Evolutionary conservation across 2,329 filamentous ascomycete genomes (phyloP).

Genomic region (Chaetomiaceae sp.): DNA sequence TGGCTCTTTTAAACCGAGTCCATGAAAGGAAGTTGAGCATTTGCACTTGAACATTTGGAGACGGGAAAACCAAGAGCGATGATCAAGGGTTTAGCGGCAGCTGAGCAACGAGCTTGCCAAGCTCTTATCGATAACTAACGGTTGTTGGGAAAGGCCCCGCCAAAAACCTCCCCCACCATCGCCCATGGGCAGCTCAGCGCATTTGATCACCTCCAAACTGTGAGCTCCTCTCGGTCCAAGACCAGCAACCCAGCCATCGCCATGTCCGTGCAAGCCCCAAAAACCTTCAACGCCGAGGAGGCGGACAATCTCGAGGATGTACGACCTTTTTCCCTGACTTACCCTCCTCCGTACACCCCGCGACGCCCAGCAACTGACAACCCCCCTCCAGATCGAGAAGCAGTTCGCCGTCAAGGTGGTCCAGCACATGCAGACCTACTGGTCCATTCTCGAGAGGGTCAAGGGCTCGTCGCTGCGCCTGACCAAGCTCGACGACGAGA

Average conservation of each 20-base stretch:
- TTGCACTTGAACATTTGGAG: no score
- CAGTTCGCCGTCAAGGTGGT: constrained; percentile 98
- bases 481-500: constrained; percentile 93
- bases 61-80: no score
- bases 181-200: no score
- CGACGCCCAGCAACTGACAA: not conserved
- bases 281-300: constrained; percentile 56
- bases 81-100: no score
- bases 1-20: no score
- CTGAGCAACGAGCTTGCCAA: no score
- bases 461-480: constrained; percentile 84
- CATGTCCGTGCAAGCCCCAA: constrained; percentile 43
- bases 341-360: not conserved
- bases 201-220: no score
- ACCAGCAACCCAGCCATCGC: constrained; percentile 10
- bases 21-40: no score
- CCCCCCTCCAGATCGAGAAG: constrained; percentile 75
- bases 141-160: no score
- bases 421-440: constrained; percentile 96
- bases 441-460: constrained; percentile 87
- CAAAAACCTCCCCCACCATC: no score
- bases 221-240: not conserved
- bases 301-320: constrained; percentile 54
- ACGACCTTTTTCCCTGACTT: constrained; percentile 31
- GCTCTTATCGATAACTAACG: no score